Base-by-base conservation (phyloP, 257 asterid genomes). In the Cinchona pubescens region DNA sequence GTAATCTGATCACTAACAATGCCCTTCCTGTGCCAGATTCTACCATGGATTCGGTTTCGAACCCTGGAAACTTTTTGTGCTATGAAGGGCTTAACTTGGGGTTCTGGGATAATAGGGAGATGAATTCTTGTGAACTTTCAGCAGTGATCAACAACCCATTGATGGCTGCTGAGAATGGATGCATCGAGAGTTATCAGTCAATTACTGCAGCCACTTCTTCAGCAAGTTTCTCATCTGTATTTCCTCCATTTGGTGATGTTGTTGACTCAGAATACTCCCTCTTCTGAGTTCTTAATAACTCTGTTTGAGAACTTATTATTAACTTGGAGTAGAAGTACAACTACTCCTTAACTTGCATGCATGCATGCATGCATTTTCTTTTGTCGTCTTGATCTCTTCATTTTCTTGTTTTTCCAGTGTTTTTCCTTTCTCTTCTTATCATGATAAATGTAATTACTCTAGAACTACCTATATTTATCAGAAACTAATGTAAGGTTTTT, bases 41-140 rank as follows among this genome's bases (percentile, higher is more conserved):
- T 7, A 32, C 67, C 6, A 69, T 76, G 73, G 81, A 42, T 78
- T 79, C 81, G 73, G 81, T 37, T 78, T 79, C 81, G 77, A 68
- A 72, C 58, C 68, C 75, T 40, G 86, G 68, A 34, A 69, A 58
- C 55, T 38, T 45, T 72, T 83, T 75, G 29, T 40, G 72, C 21
- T 63, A 59, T 7, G 77, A 71, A 78, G 60, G 64, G 63, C 78
- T 71, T 38, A 75, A 79, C 4, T 62, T 25, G 67, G 89, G 87
- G 1, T 25, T 70, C 8, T 87, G 88, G 92, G 86, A 75, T 63
- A 68, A 72, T 2, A 65, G 92, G 95, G 95, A 84, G 65, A 56
- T 74, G 80, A 80, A 80, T 79, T 79, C 88, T 37, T 83, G 90
- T 74, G 97, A 91, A 76, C 93, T 92, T 51, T 87, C 96, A 4